Percentiles rank a stretch among this genome's conserved stretches.
Evolutionary conservation across 192 early-diverging fungal species (phyloP).

Genomic region (Chytriomyces hyalinus): DNA sequence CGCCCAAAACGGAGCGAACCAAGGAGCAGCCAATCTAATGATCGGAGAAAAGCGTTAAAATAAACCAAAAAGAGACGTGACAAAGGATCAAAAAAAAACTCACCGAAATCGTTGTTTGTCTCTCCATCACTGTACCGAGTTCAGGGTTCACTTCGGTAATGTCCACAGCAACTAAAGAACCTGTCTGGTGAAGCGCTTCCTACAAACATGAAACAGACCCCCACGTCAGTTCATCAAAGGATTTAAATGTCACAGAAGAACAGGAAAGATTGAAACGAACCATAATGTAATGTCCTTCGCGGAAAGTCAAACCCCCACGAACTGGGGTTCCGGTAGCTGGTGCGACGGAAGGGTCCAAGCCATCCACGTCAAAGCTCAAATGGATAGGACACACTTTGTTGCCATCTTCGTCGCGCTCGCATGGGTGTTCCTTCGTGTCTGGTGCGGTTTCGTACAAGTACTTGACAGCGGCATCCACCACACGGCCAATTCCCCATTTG

Average conservation of each 20-base stretch:
- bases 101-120: slow-evolving; percentile 82
- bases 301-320: slow-evolving; percentile 90
- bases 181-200: slow-evolving; percentile 88
- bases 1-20: slow-evolving; percentile 82
- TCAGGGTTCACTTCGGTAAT: slow-evolving; percentile 95
- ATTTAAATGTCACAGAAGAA: neutral
- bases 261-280: slow-evolving; percentile 1
- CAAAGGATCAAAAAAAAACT: neutral
- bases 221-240: neutral
- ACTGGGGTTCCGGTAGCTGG: slow-evolving; percentile 96
- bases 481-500: slow-evolving; percentile 87
- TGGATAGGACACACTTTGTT: slow-evolving; percentile 32
- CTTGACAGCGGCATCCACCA: slow-evolving; percentile 92
- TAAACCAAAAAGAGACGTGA: neutral
- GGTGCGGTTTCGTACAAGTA: slow-evolving; percentile 69
- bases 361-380: slow-evolving; percentile 88
- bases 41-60: slow-evolving; percentile 1
- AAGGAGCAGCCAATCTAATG: slow-evolving; percentile 78
- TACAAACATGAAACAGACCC: slow-evolving; percentile 45
- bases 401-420: slow-evolving; percentile 26
- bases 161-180: slow-evolving; percentile 86
- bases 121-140: slow-evolving; percentile 71
- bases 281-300: slow-evolving; percentile 94
- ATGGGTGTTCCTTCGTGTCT: neutral
- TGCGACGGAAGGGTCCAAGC: slow-evolving; percentile 89